These are phyloP conservation scores for Malassezia caprae DNA, from an alignment of 1,284 basidiomycete species.

Conservation along the genomic window DNA sequence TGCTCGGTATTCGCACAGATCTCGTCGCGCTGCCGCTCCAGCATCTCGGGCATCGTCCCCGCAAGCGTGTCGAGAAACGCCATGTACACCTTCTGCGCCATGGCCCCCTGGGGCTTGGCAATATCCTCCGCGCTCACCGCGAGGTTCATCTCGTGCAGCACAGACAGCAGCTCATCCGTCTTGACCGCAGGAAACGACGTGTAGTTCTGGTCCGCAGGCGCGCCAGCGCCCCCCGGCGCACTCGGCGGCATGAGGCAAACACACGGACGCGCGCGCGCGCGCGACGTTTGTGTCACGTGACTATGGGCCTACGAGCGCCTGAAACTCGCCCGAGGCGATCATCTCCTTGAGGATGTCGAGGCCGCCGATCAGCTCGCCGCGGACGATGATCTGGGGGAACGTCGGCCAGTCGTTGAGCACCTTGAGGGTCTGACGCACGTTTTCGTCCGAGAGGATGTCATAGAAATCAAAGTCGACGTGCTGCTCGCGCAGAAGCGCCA, in stretches of 20 bases:
- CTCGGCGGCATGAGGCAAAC: background rate
- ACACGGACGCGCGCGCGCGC: background rate
- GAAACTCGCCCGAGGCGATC: conserved; percentile 56
- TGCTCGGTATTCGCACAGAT: conserved; percentile 25
- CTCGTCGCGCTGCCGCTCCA: conserved; percentile 26
- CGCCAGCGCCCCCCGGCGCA: background rate
- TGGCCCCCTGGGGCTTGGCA: conserved; percentile 27
- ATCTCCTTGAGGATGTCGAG: conserved; percentile 51
- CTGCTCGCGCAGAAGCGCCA: conserved; percentile 58
- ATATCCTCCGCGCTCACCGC: conserved; percentile 31
- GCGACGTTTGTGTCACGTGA: conserved; percentile 8
- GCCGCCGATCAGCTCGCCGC: conserved; percentile 65
- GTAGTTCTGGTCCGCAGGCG: conserved; percentile 27
- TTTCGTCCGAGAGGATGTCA: conserved; percentile 64
- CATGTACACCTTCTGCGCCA: conserved; percentile 31
- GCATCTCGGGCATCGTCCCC: conserved; percentile 32
- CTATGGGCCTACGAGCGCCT: conserved; percentile 54
- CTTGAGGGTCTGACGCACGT: conserved; percentile 65
- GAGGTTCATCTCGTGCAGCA: conserved; percentile 34
- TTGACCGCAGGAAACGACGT: conserved; percentile 38
- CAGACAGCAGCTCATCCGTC: conserved; percentile 32
- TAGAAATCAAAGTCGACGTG: conserved; percentile 61
- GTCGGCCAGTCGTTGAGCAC: conserved; percentile 71
- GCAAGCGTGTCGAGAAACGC: conserved; percentile 37
- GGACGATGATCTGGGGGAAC: conserved; percentile 62